Evolutionary conservation across 2,329 filamentous ascomycete genomes (phyloP).

Genomic region (Reticulascus tulasneorum): DNA sequence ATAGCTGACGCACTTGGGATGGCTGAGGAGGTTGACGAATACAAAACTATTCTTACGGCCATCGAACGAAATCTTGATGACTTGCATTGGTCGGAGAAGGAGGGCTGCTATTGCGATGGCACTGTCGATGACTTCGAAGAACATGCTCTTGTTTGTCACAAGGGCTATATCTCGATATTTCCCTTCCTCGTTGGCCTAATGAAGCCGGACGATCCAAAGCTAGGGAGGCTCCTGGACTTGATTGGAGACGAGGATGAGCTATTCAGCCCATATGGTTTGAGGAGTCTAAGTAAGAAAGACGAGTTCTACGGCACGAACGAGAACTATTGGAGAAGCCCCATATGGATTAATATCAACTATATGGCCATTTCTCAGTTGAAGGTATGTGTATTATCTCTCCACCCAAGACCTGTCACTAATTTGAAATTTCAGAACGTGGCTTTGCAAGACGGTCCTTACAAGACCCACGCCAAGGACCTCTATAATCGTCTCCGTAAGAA

Average conservation of each 20-base stretch:
- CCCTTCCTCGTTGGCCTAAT: slow-evolving; percentile 86
- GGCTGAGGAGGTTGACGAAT: slow-evolving; percentile 70
- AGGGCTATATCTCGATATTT: slow-evolving; percentile 91
- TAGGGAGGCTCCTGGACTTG: slow-evolving; percentile 72
- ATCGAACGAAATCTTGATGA: slow-evolving; percentile 86
- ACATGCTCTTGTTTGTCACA: slow-evolving; percentile 84
- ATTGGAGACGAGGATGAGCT: slow-evolving; percentile 78
- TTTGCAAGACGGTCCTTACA: slow-evolving; percentile 62
- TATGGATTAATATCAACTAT: slow-evolving; percentile 98
- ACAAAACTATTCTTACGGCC: slow-evolving; percentile 66
- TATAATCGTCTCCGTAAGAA: slow-evolving; percentile 78
- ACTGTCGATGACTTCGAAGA: slow-evolving; percentile 96
- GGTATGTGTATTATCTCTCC: slow-evolving; percentile 47
- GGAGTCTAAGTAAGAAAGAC: slow-evolving; percentile 81
- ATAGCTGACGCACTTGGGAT: slow-evolving; percentile 75
- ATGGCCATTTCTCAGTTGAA: slow-evolving; percentile 73
- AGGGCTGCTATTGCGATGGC: slow-evolving; percentile 86
- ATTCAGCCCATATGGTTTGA: slow-evolving; percentile 86
- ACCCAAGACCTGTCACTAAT: background rate
- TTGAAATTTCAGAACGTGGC: slow-evolving; percentile 54
- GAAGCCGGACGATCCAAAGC: slow-evolving; percentile 65
- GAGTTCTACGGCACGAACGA: slow-evolving; percentile 83
- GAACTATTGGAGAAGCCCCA: slow-evolving; percentile 94
- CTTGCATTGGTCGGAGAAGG: slow-evolving; percentile 82
- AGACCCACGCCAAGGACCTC: slow-evolving; percentile 63